Evolutionary conservation across 805 yeast genomes (phyloP), one percentile per base, ranked within the genome.

Genomic region (Ogataea methylovora): DNA sequence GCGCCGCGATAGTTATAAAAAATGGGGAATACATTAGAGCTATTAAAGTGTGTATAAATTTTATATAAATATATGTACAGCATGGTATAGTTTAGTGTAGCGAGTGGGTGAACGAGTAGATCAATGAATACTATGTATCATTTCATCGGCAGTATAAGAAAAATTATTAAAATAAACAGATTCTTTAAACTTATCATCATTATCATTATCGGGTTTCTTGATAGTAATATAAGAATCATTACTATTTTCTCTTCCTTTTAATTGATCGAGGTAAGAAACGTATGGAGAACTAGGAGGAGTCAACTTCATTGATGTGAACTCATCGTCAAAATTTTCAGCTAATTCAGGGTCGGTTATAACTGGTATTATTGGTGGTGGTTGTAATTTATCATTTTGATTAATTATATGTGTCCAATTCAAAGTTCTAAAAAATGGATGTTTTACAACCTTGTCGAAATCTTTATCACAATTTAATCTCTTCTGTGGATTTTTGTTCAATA

Each of bases 321-420:
- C 88, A 8, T 68, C 58, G 42, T 84, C 85, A 51, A 86, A 86
- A 49, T 86, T 86, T 52, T 86, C 95, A 0, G 95, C 95, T 35
- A 82, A 52, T 30, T 67, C 78, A 17, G 94, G 90, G 49, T 85
- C 78, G 0, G 94, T 82, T 28, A 87, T 73, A 5, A 84, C 58
- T 1, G 96, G 95, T n/a, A 76, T 61, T 24, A 86, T 79, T 1
- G 96, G 95, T 1, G 95, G 94, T 2, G 95, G 94, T 34, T 62
- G 59, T 7, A 71, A 56, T 1, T 58, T 56, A 20, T 58, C 62
- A 30, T 67, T 63, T 17, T 79, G 76, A 13, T 54, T 51, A 32
- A 69, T 73, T 29, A 86, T 54, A 32, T 59, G 55, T 12, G 60
- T 58, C 95, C 95, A 86, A 50, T 80, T 69, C 24, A 86, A 62